A percentile compares a stretch with the other conserved stretches of the same genome.
Conservation (phyloP, 495 filamentous ascomycete species). For the Lindgomyces ingoldianus region DNA sequence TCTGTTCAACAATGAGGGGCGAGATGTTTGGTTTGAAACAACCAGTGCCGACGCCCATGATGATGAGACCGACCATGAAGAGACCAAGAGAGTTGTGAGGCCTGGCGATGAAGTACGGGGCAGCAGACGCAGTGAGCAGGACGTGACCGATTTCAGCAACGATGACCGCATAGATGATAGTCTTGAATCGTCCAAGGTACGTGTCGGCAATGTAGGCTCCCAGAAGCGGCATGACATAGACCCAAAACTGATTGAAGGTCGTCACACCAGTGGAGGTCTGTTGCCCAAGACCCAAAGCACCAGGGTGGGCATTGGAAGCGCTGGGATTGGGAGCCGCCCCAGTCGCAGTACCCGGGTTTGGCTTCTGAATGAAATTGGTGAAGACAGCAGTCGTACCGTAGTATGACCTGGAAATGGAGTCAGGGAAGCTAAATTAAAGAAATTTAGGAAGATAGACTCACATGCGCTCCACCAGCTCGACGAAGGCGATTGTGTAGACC, state of each 20-base stretch:
- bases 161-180: slow-evolving; percentile 60
- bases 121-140: slow-evolving; percentile 62
- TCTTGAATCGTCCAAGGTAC: slow-evolving; percentile 70
- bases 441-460: no score
- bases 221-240: slow-evolving; percentile 67
- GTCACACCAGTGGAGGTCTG: slow-evolving; percentile 64
- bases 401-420: no score
- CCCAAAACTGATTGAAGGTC: slow-evolving; percentile 74
- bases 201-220: slow-evolving; percentile 74
- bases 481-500: slow-evolving; percentile 71
- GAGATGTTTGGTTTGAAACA: slow-evolving; percentile 67
- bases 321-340: slow-evolving; percentile 49
- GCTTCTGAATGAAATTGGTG: slow-evolving; percentile 69
- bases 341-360: slow-evolving; percentile 63
- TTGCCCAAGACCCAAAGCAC: slow-evolving; percentile 69
- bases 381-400: slow-evolving; percentile 63
- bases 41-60: slow-evolving; percentile 67
- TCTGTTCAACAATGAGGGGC: slow-evolving; percentile 62
- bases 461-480: slow-evolving; percentile 76
- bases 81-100: slow-evolving; percentile 53
- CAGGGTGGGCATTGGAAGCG: slow-evolving; percentile 54
- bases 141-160: slow-evolving; percentile 66
- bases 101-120: slow-evolving; percentile 61
- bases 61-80: slow-evolving; percentile 65
- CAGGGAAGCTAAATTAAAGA: no score